Base-by-base conservation (phyloP, 768 basidiomycete species). In the Hirschioporus abietinus region DNA sequence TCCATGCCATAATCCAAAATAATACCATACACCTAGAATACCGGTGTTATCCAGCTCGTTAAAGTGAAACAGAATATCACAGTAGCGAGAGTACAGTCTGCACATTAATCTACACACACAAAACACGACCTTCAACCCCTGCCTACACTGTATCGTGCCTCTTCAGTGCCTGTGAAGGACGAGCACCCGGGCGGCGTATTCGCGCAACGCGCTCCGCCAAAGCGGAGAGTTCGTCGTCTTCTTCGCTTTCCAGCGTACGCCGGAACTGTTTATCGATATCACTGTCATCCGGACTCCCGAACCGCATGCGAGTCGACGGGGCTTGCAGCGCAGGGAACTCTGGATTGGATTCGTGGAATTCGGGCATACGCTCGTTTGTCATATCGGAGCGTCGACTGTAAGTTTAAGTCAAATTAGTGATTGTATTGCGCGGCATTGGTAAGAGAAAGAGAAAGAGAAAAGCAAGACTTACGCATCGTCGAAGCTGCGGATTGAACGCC, bases 321-420 rank as follows among this genome's bases (percentile, higher is more conserved):
- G 83, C 85, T 0, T 88, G 81, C 72, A 87, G 87, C 65, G 83
- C 80, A 6, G 81, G 80, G 35, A 78, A 76, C 17, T 78, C 72
- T 58, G 66, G 69, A 69, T 70, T 63, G 58, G 63, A 68, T 30
- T 65, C 59, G 63, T 83, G 76, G 77, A 86, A 85, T 66, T 80
- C 77, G 1, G 91, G 92, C 23, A 93, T 76, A 66, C 89, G 88
- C 74, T 93, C 91, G 77, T 93, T 93, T 62, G 81, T 79, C 26
- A 89, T 72, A 76, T 93, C 91, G 36, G 86, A 85, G 24, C 86
- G 86, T 64, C 92, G 91, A 42, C 89, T 91, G 71, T 68, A 20
- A 23, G 64, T 64, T 27, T 23, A 36, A 34, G 52, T 23, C 27
- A 65, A 58, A 63, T 26, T 67, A 34, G 34, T 1, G 65, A 27